phyloP scores from a whole-genome alignment of 2,329 filamentous ascomycete species.

The Calonectria henricotiae region DNA sequence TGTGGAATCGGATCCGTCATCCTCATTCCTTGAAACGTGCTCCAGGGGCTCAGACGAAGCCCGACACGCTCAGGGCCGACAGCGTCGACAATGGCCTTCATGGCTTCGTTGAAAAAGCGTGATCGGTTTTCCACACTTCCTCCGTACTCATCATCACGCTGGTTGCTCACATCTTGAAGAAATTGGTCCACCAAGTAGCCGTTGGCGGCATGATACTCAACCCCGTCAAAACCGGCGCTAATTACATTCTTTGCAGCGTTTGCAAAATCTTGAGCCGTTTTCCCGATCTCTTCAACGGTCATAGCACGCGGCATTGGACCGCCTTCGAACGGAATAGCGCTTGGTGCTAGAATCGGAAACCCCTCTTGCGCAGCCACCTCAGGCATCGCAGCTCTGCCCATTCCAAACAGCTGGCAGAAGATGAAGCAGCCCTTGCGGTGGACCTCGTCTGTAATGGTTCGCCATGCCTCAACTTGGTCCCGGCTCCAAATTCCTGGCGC shows the following conservation, averaged over 20 bases:
- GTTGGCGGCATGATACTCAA: constrained; percentile 75
- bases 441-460: constrained; percentile 73
- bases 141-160: constrained; percentile 68
- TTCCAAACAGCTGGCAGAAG: constrained; percentile 75
- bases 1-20: constrained; percentile 77
- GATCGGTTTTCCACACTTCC: constrained; percentile 69
- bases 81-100: constrained; percentile 58
- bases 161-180: constrained; percentile 67
- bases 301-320: constrained; percentile 73
- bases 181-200: constrained; percentile 78
- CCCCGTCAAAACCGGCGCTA: constrained; percentile 78
- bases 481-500: constrained; percentile 74
- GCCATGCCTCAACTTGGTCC: constrained; percentile 74
- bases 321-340: constrained; percentile 61
- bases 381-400: constrained; percentile 69
- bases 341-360: constrained; percentile 50
- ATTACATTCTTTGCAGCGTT: constrained; percentile 71
- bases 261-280: constrained; percentile 72
- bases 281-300: constrained; percentile 76
- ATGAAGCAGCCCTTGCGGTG: constrained; percentile 76
- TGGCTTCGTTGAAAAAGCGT: constrained; percentile 68
- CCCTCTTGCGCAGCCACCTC: constrained; percentile 52
- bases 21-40: constrained; percentile 74
- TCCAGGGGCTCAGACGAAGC: constrained; percentile 75
- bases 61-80: constrained; percentile 69